Evolutionary conservation across 768 basidiomycete genomes (phyloP), one percentile per base, ranked within the genome.

Genomic region (Hydnomerulius pinastri): DNA sequence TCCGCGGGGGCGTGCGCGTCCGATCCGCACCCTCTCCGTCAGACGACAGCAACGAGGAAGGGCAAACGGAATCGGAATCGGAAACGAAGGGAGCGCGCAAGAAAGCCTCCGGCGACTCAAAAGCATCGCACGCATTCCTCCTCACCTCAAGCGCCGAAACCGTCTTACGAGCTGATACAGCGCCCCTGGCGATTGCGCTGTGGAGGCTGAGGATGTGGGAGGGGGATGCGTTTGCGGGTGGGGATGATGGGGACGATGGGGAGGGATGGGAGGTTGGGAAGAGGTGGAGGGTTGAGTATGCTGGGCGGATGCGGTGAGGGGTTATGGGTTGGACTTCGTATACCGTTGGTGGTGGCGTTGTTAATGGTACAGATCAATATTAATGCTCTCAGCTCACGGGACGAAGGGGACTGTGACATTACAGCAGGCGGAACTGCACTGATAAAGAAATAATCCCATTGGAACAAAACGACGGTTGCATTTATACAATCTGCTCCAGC

Each of bases 401-500:
- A n/a, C n/a, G n/a, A n/a, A n/a, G n/a, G n/a, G n/a, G n/a, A n/a
- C n/a, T n/a, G n/a, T n/a, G n/a, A n/a, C n/a, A n/a, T n/a, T n/a
- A n/a, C n/a, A n/a, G n/a, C n/a, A n/a, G n/a, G n/a, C n/a, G n/a
- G n/a, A n/a, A n/a, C n/a, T n/a, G n/a, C n/a, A n/a, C n/a, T n/a
- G n/a, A n/a, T n/a, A 32, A 32, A 8, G 30, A 32, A 32, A 15
- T 8, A 39, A 24, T 39, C 20, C 30, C n/a, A 33, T 36, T 42
- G 40, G 25, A 3, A 37, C 25, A 40, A 30, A 23, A 41, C 52
- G 13, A 59, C 47, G 47, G 44, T 40, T n/a, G 27, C 53, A 51
- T 64, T 67, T 79, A 95, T 61, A 95, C 89, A 65, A 95, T 95
- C 67, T 91, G 90, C 73, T 95, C 92, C 41, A 95, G 73, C 70